Evolutionary conservation across 2,329 filamentous ascomycete genomes (phyloP), one percentile per base, ranked within the genome.

Genomic region (Raffaelea arxii): DNA sequence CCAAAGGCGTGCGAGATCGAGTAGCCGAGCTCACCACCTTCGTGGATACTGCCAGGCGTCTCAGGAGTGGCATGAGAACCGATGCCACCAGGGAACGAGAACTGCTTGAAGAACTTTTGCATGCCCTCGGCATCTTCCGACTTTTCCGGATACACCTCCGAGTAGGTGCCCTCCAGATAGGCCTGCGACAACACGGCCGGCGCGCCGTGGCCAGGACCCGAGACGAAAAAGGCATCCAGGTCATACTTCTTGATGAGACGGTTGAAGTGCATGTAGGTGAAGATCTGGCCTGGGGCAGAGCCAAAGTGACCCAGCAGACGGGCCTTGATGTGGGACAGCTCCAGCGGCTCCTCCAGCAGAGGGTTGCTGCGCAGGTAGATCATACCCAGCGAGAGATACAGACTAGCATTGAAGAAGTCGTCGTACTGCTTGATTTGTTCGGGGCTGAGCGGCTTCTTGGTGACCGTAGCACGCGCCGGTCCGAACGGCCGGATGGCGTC

Each of bases 211-310:
- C 85, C 85, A 1, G 85, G 85, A 6, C 85, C 85, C 2, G 82
- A 86, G 48, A 90, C 70, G 60, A 86, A 89, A 54, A 86, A 72
- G 25, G 77, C 73, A 57, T 90, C 74, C 43, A 89, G 66, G 53
- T 86, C 77, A 57, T 87, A 84, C 64, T 88, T 89, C 63, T 84
- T 87, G 70, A 89, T 87, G 49, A 89, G 67, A 27, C 84, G 80
- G 64, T 89, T 89, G 72, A 87, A 84, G 65, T 89, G 84, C 68
- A 88, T 85, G 62, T 81, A 89, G 27, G 83, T 85, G 64, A 90
- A 89, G 49, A 83, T 80, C 63, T 89, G 85, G 14, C 84, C 85
- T n/a, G 85, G 80, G 43, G 85, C 84, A 3, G 82, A 86, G 46
- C 85, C 85, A 72, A 86, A 90, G 60, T 90, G 85, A 35, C 85